Percentiles rank a stretch among this genome's conserved stretches.
Evolutionary conservation across 805 yeast species (phyloP).

Genomic region (Kuraishia piskuri): DNA sequence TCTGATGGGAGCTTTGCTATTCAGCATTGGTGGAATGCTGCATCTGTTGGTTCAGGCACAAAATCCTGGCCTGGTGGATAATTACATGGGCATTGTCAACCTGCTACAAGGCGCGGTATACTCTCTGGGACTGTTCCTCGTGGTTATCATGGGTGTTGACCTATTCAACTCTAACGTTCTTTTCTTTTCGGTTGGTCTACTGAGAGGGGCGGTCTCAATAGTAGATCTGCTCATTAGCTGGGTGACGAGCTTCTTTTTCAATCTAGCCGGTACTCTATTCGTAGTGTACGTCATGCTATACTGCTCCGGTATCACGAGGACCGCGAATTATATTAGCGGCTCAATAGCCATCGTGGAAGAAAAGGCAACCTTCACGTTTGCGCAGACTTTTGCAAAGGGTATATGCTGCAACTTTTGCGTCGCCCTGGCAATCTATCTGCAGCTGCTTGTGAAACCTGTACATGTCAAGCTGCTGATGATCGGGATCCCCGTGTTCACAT

Average conservation of each 20-base stretch:
- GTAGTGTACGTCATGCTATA: conserved; percentile 58
- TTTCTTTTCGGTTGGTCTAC: conserved; percentile 59
- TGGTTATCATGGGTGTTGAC: conserved; percentile 68
- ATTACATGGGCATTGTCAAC: conserved; percentile 43
- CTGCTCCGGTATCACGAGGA: conserved; percentile 39
- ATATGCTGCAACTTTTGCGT: conserved; percentile 76
- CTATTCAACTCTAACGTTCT: conserved; percentile 67
- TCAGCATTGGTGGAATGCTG: conserved; percentile 68
- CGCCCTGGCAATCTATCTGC: conserved; percentile 66
- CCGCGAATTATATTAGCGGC: conserved; percentile 34
- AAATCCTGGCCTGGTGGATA: conserved; percentile 30
- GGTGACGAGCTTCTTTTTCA: conserved; percentile 59
- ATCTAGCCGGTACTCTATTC: conserved; percentile 56
- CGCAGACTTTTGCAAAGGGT: conserved; percentile 58
- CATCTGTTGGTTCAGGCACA: conserved; percentile 47
- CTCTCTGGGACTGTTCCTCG: conserved; percentile 69
- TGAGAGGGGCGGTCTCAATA: conserved; percentile 61
- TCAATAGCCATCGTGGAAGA: conserved; percentile 37
- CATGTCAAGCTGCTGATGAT: conserved; percentile 66
- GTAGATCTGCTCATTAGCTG: conserved; percentile 58
- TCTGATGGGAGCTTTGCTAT: conserved; percentile 60
- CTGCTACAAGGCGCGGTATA: conserved; percentile 54
- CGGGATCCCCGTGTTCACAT: conserved; percentile 63
- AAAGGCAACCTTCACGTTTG: conserved; percentile 38
- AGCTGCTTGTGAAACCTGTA: conserved; percentile 68